phyloP scores from a whole-genome alignment of 2,329 filamentous ascomycete genomes.

The Dryadomyces sulphureus region DNA sequence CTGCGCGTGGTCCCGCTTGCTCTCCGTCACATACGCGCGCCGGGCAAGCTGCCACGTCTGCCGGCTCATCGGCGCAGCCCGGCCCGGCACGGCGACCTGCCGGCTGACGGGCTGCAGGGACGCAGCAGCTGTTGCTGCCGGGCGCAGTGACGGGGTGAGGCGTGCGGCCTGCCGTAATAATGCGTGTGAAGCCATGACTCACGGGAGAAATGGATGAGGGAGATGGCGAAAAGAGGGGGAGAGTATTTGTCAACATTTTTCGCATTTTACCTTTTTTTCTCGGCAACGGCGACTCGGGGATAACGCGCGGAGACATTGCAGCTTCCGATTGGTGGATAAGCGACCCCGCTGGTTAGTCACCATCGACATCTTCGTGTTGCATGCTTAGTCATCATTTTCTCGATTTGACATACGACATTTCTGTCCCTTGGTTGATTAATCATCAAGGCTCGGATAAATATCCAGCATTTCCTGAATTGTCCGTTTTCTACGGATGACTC shows the following conservation, averaged over 20 bases:
- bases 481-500: neutral
- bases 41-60: neutral
- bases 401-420: too few relatives aligned
- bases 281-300: neutral
- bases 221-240: neutral
- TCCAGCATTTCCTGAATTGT: neutral
- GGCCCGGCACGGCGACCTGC: too few relatives aligned
- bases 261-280: neutral
- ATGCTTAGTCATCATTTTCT: too few relatives aligned
- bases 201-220: neutral
- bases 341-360: too few relatives aligned
- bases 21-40: slow-evolving; percentile 71
- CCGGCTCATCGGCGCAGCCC: slow-evolving; percentile 19
- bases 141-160: slow-evolving; percentile 24
- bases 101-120: too few relatives aligned
- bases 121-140: too few relatives aligned
- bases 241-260: neutral
- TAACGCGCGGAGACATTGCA: neutral
- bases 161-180: slow-evolving; percentile 52
- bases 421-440: too few relatives aligned
- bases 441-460: neutral
- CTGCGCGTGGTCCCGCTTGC: slow-evolving; percentile 64
- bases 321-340: slow-evolving; percentile 1
- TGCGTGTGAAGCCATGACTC: slow-evolving; percentile 7
- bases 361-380: too few relatives aligned